Evolutionary conservation across 192 early-diverging fungal genomes (phyloP), one percentile per base, ranked within the genome.

Genomic region (Thoreauomyces humboldtii): DNA sequence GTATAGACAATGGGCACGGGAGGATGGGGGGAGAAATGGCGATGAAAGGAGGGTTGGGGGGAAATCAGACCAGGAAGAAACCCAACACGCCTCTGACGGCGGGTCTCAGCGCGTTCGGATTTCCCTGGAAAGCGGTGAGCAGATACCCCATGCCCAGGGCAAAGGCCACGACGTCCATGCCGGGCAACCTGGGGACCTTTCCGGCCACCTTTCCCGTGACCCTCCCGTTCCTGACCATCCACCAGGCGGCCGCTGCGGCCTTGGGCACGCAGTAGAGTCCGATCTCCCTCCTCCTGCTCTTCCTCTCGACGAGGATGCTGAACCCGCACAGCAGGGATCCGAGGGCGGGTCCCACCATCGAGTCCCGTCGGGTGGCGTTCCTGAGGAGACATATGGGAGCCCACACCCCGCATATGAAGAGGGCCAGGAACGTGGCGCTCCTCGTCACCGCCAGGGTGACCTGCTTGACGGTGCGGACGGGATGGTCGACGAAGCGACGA

Each of bases 231-330:
- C 42, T 63, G 19, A 54, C 7, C 12, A 62, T 14, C 69, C 61
- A 63, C 90, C 90, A 93, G 6, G 76, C 65, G 6, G 81, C 77
- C 67, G 91, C 90, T 31, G 92, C 43, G 0, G 90, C 90, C 37
- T 92, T 83, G 41, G 92, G 83, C 28, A 92, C 68, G 63, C 88
- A 90, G 67, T 96, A 96, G 69, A 96, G 73, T 14, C 83, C 90
- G 35, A 96, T 74, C 65, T 96, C 93, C 68, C 86, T 27, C 15
- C 81, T 60, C 21, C 81, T 69, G 2, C 67, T 65, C 17, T 78
- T 78, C 15, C 56, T 48, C 53, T 91, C 89, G 15, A 91, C 59
- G 31, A 89, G 63, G 6, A 91, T 73, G 29, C 81, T 85, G 14
- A 84, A 72, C 0, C 89, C 89, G 35, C 81, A 85, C 45, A 86